These are phyloP conservation scores for Suhomyces sp. DNA, from an alignment of 805 yeast genomes.

Conservation along the genomic window DNA sequence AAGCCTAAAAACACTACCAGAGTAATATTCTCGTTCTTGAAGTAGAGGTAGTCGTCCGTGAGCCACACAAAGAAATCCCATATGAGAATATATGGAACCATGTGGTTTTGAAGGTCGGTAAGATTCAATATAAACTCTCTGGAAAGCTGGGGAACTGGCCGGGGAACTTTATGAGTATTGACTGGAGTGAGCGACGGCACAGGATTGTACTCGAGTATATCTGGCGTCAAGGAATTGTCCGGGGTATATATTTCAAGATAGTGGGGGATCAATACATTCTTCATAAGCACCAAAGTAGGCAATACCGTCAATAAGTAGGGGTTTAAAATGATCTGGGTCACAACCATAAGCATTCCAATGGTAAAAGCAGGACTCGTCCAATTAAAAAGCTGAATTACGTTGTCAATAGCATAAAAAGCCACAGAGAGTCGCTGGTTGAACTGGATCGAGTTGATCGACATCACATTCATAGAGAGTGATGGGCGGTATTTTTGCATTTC, in stretches of 20 bases:
- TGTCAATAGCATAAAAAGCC: constrained; percentile 62
- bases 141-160: constrained; percentile 75
- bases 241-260: constrained; percentile 64
- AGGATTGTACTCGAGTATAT: constrained; percentile 25
- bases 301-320: constrained; percentile 55
- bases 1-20: constrained; percentile 46
- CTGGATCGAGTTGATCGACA: constrained; percentile 65
- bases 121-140: constrained; percentile 74
- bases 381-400: constrained; percentile 48
- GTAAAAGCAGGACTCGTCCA: constrained; percentile 70
- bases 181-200: constrained; percentile 50
- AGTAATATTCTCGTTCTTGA: constrained; percentile 60
- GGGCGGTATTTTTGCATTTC: constrained; percentile 64
- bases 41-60: constrained; percentile 58
- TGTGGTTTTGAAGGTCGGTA: constrained; percentile 81
- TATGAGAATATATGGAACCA: constrained; percentile 58
- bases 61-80: constrained; percentile 57
- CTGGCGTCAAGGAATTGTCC: constrained; percentile 33
- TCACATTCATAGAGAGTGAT: constrained; percentile 60
- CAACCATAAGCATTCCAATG: constrained; percentile 49
- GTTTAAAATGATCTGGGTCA: constrained; percentile 53
- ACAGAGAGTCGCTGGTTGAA: constrained; percentile 60
- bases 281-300: constrained; percentile 54
- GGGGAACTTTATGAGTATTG: constrained; percentile 48
- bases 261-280: constrained; percentile 64